Base-by-base conservation (phyloP, 208 protist genomes). In the Trypanosoma conorhini region DNA sequence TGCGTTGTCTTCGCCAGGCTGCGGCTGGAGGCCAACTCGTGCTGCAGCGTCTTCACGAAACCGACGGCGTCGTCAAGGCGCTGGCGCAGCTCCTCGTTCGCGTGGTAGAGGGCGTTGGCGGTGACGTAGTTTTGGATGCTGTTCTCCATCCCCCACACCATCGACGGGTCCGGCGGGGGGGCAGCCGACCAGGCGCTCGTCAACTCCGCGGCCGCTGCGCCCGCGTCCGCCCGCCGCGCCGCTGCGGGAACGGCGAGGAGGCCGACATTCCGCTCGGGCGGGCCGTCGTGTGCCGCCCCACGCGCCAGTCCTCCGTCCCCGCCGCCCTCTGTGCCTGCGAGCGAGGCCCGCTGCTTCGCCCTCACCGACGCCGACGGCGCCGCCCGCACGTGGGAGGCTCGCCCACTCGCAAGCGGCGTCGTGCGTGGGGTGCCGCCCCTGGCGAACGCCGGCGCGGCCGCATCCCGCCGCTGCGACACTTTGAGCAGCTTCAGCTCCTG, bases 61-160 rank as follows among this genome's bases (percentile, higher is more conserved):
- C 68, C 80, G 5, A 79, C 69, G n/a, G 86, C 80, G 60, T 97
- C 89, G 19, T 88, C 81, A 26, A 95, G 77, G 68, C 91, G 82
- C 19, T 85, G 81, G 21, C 87, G 92, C 55, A 97, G 74, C 70
- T 94, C 83, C 80, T 94, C 88, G 76, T 95, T 97, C 35, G 89
- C 83, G 67, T 94, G 82, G 72, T 93, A 93, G 30, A 97, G 81
- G 17, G 87, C 89, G 51, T 80, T 91, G 7, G 89, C 87, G 22
- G 85, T 83, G n/a, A 93, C 82, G 55, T 90, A 93, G 62, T 89
- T 88, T 54, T 90, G 85, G 22, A 91, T 63, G 62, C 82, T 91
- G 58, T 81, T 84, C 63, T 97, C 92, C 40, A 84, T 85, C 13
- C 92, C 92, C 89, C 92, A 97, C 46, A 97, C 81, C 86, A 97